Evolutionary conservation across 1,284 basidiomycete species (phyloP).

Genomic region (Lignosus rhinocerotis): DNA sequence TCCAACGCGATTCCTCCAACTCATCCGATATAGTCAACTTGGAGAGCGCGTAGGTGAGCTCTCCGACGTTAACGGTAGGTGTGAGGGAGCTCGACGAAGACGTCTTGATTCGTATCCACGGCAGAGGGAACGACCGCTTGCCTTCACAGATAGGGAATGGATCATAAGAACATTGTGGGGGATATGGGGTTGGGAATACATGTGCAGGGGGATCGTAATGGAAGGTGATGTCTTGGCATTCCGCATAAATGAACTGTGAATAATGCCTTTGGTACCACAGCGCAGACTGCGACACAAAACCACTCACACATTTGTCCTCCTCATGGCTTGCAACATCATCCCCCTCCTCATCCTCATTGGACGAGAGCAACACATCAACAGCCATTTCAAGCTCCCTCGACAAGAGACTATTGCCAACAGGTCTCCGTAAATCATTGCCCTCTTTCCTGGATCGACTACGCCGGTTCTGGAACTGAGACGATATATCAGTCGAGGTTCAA

Average conservation of each 20-base stretch:
- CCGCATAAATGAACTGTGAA: too few relatives aligned
- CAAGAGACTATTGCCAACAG: not conserved
- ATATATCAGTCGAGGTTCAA: too few relatives aligned
- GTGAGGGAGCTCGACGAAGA: not conserved
- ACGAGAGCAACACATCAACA: too few relatives aligned
- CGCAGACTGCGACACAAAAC: too few relatives aligned
- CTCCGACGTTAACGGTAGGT: not conserved
- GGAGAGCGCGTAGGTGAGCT: not conserved
- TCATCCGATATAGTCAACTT: not conserved
- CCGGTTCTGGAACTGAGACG: conserved; percentile 41
- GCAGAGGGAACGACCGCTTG: not conserved
- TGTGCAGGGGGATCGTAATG: conserved; percentile 29
- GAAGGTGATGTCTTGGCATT: too few relatives aligned
- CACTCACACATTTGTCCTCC: too few relatives aligned
- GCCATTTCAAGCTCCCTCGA: not conserved
- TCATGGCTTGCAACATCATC: too few relatives aligned
- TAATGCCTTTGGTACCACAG: too few relatives aligned
- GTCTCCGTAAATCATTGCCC: not conserved
- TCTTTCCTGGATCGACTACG: conserved; percentile 38
- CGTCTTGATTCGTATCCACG: conserved; percentile 3
- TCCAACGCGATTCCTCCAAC: too few relatives aligned
- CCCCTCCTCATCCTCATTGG: too few relatives aligned
- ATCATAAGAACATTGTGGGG: conserved; percentile 26
- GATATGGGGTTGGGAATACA: conserved; percentile 39
- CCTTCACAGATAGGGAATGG: conserved; percentile 25